Evolutionary conservation across 345 rosid genomes (phyloP), one percentile per base, ranked within the genome.

Genomic region (Durio zibethinus): DNA sequence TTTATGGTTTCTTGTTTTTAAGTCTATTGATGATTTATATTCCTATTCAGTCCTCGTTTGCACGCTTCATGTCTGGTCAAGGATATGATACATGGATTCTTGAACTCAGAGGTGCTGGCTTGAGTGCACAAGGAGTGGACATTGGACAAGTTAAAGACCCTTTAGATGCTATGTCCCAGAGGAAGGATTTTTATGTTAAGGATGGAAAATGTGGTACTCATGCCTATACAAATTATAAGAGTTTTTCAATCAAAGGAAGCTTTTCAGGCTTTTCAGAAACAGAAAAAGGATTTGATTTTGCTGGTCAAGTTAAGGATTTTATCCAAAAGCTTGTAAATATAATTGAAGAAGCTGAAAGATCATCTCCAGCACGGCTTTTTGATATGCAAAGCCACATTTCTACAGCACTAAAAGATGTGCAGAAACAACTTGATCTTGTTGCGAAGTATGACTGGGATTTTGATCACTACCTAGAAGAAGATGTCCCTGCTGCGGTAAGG

Each of bases 41-140:
- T 33, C 4, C 5, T 52, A 29, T 72, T 33, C 86, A 94, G 98
- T 83, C 80, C 36, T 93, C 98, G 0, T 91, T 94, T 52, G 97
- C 97, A 29, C 91, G 98, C 29, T 84, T 63, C 84, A 94, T 94
- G 97, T 86, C 89, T 72, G 80, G 81, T 72, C 91, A 88, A 73
- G 98, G 97, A 80, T 94, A 87, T 54, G 98, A 94, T 75, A 88
- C 98, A 1, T 91, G 98, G 98, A 87, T 86, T 79, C 86, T 94
- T 77, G 98, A 94, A 85, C 81, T 94, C 62, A 85, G 97, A 76
- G 97, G 94, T 78, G 87, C 93, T 31, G 98, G 98, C 7, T 82
- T 94, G 85, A 94, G 98, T 82, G 74, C 78, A 25, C 81, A 73
- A 5, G 81, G 25, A 53, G 20, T 60, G 52, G 86, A 84, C 5